Evolutionary conservation across 768 basidiomycete genomes (phyloP).

Genomic region (Xerocomellus amylosporus): DNA sequence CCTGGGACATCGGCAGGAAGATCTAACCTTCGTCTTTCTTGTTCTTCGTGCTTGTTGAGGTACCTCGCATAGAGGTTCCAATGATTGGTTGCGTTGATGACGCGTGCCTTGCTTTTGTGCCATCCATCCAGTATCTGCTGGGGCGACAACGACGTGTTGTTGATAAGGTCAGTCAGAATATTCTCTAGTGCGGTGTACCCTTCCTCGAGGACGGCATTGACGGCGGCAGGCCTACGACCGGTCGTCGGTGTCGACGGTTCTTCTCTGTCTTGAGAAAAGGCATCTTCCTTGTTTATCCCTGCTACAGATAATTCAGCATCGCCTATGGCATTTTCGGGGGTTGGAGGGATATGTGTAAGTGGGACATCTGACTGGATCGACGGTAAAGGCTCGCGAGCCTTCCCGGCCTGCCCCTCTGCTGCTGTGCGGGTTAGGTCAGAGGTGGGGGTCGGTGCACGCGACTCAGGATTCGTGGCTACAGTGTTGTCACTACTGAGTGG

Average conservation of each 20-base stretch:
- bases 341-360: too few species aligned
- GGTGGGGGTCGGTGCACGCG: too few species aligned
- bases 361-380: too few species aligned
- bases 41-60: neutral
- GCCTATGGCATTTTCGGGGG: too few species aligned
- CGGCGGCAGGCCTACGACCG: neutral
- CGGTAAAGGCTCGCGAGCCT: too few species aligned
- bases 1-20: neutral
- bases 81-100: neutral
- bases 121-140: constrained; percentile 1
- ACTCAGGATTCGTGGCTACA: too few species aligned
- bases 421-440: too few species aligned
- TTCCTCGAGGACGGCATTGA: neutral
- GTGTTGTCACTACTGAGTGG: too few species aligned
- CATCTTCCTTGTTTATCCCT: too few species aligned
- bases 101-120: neutral
- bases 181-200: neutral
- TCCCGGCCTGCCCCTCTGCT: too few species aligned
- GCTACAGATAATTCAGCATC: too few species aligned
- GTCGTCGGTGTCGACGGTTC: neutral
- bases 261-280: too few species aligned
- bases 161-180: neutral
- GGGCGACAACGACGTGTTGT: neutral
- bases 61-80: constrained; percentile 4
- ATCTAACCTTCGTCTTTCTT: constrained; percentile 1